These are phyloP conservation scores for Boletus reticulatus DNA, from an alignment of 768 basidiomycete species.

Conservation along the genomic window DNA sequence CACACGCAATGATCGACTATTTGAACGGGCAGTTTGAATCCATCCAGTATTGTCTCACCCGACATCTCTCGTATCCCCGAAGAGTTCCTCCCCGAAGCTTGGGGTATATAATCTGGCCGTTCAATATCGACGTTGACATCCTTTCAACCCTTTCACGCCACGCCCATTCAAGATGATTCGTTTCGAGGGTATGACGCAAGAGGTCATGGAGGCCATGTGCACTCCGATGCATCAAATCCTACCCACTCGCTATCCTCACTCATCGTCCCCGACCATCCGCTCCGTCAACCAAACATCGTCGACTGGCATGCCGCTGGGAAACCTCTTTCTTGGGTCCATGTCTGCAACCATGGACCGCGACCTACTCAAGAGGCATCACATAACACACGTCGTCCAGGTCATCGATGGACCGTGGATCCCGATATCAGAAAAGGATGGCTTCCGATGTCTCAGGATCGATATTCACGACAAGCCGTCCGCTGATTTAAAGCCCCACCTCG, in stretches of 20 bases:
- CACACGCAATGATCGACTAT: slow-evolving; percentile 27
- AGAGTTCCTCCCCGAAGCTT: not conserved
- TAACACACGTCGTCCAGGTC: slow-evolving; percentile 64
- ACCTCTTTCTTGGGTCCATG: slow-evolving; percentile 69
- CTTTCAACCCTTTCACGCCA: not conserved
- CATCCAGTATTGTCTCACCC: slow-evolving; percentile 9
- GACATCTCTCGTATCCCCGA: not conserved
- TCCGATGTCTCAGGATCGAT: slow-evolving; percentile 61
- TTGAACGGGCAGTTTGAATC: slow-evolving; percentile 16
- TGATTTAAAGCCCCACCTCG: slow-evolving; percentile 67
- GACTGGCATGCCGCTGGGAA: slow-evolving; percentile 35
- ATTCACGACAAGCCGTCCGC: slow-evolving; percentile 60
- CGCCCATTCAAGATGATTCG: slow-evolving; percentile 57
- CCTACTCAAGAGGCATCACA: slow-evolving; percentile 46
- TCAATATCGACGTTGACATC: not conserved
- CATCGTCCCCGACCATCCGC: slow-evolving; percentile 17
- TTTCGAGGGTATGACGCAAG: slow-evolving; percentile 70
- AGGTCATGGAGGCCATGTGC: slow-evolving; percentile 82
- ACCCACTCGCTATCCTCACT: slow-evolving; percentile 31
- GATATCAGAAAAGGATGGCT: slow-evolving; percentile 41
- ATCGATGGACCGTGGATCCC: slow-evolving; percentile 67
- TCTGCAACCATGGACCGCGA: slow-evolving; percentile 56
- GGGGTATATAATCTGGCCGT: slow-evolving; percentile 1
- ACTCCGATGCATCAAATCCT: slow-evolving; percentile 81
- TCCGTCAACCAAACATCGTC: slow-evolving; percentile 12